Conservation (phyloP, 345 rosid genomes). For the Sonneratia alba region DNA sequence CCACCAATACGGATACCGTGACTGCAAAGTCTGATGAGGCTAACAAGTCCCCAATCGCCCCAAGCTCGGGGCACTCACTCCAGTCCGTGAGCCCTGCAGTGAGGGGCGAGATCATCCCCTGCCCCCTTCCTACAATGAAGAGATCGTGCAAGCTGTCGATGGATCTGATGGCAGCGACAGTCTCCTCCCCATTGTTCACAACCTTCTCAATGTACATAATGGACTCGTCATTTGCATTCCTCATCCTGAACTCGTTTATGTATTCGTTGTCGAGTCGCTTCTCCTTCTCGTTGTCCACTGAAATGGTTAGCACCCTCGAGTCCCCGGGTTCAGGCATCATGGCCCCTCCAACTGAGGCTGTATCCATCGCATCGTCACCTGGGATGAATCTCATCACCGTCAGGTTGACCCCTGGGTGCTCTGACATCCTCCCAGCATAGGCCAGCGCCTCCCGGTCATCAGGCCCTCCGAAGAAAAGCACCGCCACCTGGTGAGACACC, state of each 20-base stretch:
- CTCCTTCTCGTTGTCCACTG: constrained; percentile 25
- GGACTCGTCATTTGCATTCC: constrained; percentile 32
- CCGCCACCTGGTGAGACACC: constrained; percentile 53
- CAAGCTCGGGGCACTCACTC: constrained; percentile 99
- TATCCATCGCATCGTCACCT: constrained; percentile 27
- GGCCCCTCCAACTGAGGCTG: not conserved
- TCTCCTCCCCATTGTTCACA: constrained; percentile 76
- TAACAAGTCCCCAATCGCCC: constrained; percentile 83
- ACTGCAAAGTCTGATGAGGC: constrained; percentile 90
- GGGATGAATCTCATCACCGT: constrained; percentile 50
- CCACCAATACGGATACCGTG: constrained; percentile 69
- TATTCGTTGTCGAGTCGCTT: constrained; percentile 49
- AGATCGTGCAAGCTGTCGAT: constrained; percentile 68
- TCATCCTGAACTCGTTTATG: constrained; percentile 41
- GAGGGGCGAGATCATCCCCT: constrained; percentile 58
- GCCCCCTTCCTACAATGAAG: constrained; percentile 86
- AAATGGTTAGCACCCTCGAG: constrained; percentile 13
- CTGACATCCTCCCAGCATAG: constrained; percentile 77
- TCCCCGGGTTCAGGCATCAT: constrained; percentile 4
- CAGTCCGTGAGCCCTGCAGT: constrained; percentile 91
- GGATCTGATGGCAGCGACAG: constrained; percentile 57
- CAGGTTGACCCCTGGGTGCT: constrained; percentile 52
- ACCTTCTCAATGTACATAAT: constrained; percentile 38
- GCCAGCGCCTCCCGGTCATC: constrained; percentile 83
- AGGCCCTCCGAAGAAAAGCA: constrained; percentile 78